Percentiles rank a stretch among this genome's conserved stretches.
Evolutionary conservation across 1,284 basidiomycete genomes (phyloP).

Genomic region (Takashimella tepidaria): DNA sequence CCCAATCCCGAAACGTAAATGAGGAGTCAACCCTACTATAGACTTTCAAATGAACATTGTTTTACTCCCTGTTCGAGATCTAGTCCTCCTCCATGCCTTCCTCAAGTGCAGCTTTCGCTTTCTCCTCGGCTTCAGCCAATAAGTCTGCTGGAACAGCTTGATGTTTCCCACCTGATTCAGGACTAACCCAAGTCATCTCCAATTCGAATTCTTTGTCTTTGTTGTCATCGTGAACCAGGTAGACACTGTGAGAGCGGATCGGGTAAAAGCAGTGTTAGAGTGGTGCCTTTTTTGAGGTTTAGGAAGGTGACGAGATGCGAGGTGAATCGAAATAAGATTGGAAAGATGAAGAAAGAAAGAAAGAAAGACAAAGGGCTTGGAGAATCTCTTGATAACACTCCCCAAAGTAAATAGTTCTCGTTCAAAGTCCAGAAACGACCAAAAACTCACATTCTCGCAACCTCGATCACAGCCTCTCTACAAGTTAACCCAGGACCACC

Average conservation of each 20-base stretch:
- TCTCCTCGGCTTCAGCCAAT: constrained; percentile 75
- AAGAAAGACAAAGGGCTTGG: too few relatives aligned
- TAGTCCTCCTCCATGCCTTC: constrained; percentile 69
- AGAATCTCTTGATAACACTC: too few relatives aligned
- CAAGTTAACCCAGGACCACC: constrained; percentile 49
- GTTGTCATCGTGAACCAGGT: constrained; percentile 90
- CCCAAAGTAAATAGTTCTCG: too few relatives aligned
- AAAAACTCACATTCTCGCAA: constrained; percentile 92
- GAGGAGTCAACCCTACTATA: too few relatives aligned
- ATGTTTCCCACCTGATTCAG: constrained; percentile 77
- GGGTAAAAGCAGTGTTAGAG: too few relatives aligned
- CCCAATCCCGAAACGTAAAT: too few relatives aligned
- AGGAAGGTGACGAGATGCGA: too few relatives aligned
- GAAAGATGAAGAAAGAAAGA: too few relatives aligned
- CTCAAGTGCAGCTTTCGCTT: constrained; percentile 83
- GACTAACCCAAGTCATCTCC: constrained; percentile 93
- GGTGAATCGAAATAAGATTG: too few relatives aligned
- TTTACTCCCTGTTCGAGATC: constrained; percentile 1
- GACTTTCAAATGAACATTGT: not conserved
- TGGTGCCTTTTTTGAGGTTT: too few relatives aligned
- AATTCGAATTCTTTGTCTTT: constrained; percentile 92
- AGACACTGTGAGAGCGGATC: too few relatives aligned
- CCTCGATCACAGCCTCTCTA: constrained; percentile 82
- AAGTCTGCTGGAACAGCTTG: constrained; percentile 78
- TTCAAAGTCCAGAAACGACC: too few relatives aligned